Base-by-base conservation (phyloP, 2,329 filamentous ascomycete species). In the Trichoderma sp. region DNA sequence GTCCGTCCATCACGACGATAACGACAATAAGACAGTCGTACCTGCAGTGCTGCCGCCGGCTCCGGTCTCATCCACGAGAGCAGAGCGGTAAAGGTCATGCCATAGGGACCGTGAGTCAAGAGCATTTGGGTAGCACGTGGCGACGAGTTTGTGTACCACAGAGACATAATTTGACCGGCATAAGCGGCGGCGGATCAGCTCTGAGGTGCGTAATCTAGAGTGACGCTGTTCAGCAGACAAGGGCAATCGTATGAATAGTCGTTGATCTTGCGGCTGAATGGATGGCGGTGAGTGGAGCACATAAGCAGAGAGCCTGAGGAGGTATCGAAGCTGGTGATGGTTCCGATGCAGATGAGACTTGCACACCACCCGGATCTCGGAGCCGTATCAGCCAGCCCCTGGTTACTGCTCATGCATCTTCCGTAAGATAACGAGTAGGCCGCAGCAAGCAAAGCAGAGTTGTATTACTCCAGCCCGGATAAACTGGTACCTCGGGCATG, bases 81-180 rank as follows among this genome's bases (percentile, higher is more conserved):
- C 50, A 63, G 15, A 63, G 59, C 59, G 59, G 59, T 63, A 63
- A 63, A 50, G 45, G 48, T 52, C 58, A 52, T 63, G 59, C 50
- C 59, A 63, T 54, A 26, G 19, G 5, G 28, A 45, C 34, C 45
- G 28, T 39, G 50, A 55, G 34, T 51, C 28, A 48, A 64, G 44
- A 57, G 28, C 41, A 7, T 28, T 57, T 64, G 21, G 51, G 61
- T 64, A 28, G 61, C 51, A 64, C 61, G 55, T 59, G 63, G 63
- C 47, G 48, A 52, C 55, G 19, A 41, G 55, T 54, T 54, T 65
- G 56, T 65, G 63, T 65, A 58, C 47, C 56, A 65, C 63, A 64
- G 56, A 65, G 56, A 60, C 63, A 54, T 60, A 45, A 54, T 54
- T 60, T 48, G 48, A 55, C 41, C 45, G 47, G 48, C 26, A 43